Evolutionary conservation across 371 early-diverging fungal genomes (phyloP), one percentile per base, ranked within the genome.

Genomic region (Amoeboaphelidium protococcarum): DNA sequence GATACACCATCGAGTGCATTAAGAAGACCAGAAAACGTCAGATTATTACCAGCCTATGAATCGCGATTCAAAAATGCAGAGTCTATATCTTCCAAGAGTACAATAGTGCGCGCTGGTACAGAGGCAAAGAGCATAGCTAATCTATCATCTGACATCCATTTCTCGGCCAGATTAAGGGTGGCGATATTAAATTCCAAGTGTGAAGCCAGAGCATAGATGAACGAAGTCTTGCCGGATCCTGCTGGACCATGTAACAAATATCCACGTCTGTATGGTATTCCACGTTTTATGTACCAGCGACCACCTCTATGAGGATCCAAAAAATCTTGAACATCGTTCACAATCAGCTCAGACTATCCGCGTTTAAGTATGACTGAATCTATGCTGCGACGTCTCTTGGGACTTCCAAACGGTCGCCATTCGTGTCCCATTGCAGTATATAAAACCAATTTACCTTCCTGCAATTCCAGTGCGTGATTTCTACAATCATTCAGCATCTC

Each of bases 1-100:
- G 90, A 88, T 26, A 99, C 97, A 20, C 99, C 99, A 53, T 99
- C 99, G 42, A 99, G 61, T 0, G 98, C 94, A 58, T 99, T 99
- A 42, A 99, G 70, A 12, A 99, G 72, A 2, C 98, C 99, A 52
- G 83, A 77, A 60, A 99, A 95, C 0, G 99, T 98, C 16, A 98
- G 80, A 78, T 84, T 86, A 44, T 47, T 37, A 48, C 55, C 54
- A 56, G 40, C 46, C 57, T 52, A 49, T 58, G 45, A 61, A 41
- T 58, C 65, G 50, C 71, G 66, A 56, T 71, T 72, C 16, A 71
- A 65, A 56, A 98, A 98, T 2, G 98, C 96, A 1, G 98, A 96
- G 60, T 99, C 99, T 40, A 98, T 78, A 60, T 99, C 99, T 62
- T 99, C 99, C 25, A 99, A 68, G 46, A 99, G 64, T 57, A 98